Base-by-base conservation (phyloP, 1,139 yeast species). In the Candida sanyaensis region DNA sequence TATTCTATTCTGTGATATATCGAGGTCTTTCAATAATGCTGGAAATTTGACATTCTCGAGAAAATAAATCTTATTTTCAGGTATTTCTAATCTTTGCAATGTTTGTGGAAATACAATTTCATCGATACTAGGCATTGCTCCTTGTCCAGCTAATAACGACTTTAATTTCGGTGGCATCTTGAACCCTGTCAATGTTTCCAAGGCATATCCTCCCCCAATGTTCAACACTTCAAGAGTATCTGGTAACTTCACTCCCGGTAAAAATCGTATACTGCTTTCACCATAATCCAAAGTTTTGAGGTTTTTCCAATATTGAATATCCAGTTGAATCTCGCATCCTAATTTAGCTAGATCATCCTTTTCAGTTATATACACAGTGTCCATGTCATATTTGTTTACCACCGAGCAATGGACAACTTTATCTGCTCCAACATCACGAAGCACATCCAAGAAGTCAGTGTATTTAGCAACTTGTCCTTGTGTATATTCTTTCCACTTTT, bases 41-140 rank as follows among this genome's bases (percentile, higher is more conserved):
- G 80, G 80, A 43, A 75, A 69, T 37, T 71, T 75, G n/a, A 65
- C 75, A 49, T 68, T 67, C 52, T 70, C 69, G 45, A 75, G 57
- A 50, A 73, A 74, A 51, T 73, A 74, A 11, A 75, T 63, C 50
- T 68, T 71, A 54, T 75, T 75, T 41, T 71, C 75, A 26, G 60
- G 62, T 43, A 75, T 57, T 34, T 70, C 68, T 30, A 75, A 59
- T 24, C 64, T 55, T 48, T 71, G 67, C 34, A 75, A 61, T 4
- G 64, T 58, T 2, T 55, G 29, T 1, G 80, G 78, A 44, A 75
- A 72, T 17, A 50, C 53, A 11, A 74, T 62, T 50, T 69, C 66
- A 50, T 75, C 78, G 21, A 75, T 66, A 21, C 68, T 64, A 38
- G 67, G 63, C 13, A 75, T 62, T 2, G 70, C 63, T 24, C 76